Conservation (phyloP, 768 basidiomycete species). For the Kwoniella newhampshirensis region DNA sequence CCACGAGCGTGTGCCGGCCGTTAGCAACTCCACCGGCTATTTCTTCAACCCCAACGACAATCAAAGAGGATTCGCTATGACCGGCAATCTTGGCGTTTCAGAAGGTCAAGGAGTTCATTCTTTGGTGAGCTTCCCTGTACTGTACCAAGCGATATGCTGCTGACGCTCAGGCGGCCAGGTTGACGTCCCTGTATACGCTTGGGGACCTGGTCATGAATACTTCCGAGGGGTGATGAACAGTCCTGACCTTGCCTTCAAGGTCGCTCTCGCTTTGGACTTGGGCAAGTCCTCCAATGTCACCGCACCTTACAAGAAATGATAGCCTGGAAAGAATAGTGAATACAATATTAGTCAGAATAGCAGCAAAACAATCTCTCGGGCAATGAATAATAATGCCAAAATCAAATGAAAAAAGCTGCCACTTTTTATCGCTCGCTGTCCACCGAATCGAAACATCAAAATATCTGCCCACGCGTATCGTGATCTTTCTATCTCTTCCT, state of each 20-base stretch:
- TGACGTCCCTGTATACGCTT: constrained; percentile 53
- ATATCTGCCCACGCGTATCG: no score
- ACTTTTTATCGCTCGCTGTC: no score
- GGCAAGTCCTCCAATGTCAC: constrained; percentile 39
- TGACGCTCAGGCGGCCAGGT: constrained; percentile 17
- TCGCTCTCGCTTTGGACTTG: constrained; percentile 51
- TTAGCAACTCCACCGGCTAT: constrained; percentile 35
- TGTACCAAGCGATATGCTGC: not conserved
- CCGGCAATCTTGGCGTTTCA: constrained; percentile 48
- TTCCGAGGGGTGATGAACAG: constrained; percentile 52
- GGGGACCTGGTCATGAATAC: constrained; percentile 48
- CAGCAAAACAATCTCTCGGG: no score
- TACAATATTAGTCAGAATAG: no score
- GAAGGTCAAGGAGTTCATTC: constrained; percentile 54
- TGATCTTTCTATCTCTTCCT: not conserved
- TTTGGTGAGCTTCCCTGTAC: constrained; percentile 1
- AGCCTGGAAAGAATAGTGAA: no score
- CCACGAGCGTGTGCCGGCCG: constrained; percentile 48
- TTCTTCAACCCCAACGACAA: constrained; percentile 51
- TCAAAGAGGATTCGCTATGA: constrained; percentile 50
- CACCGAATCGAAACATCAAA: no score
- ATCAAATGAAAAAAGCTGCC: no score
- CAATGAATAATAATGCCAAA: no score
- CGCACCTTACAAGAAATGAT: constrained; percentile 24
- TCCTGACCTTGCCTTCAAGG: constrained; percentile 51